A percentile compares a stretch with the other conserved stretches of the same genome.
phyloP scores from a whole-genome alignment of 768 basidiomycete genomes.

The Omphalotus guepiniiformis region DNA sequence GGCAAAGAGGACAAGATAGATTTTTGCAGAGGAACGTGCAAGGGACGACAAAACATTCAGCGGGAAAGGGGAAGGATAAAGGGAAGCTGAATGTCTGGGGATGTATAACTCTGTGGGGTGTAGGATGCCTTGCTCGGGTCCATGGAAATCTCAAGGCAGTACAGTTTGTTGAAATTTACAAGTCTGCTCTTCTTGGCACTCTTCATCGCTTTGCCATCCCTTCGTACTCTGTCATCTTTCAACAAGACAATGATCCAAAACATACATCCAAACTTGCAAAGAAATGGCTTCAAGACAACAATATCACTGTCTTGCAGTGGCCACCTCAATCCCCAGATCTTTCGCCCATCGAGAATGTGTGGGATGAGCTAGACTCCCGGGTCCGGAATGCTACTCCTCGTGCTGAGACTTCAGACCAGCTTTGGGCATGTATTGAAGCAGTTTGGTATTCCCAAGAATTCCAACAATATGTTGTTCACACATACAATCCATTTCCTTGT shows the following conservation, averaged over 20 bases:
- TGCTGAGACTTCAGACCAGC: slow-evolving; percentile 11
- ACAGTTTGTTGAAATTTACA: background rate
- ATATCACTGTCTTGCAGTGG: slow-evolving; percentile 26
- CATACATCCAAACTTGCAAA: slow-evolving; percentile 24
- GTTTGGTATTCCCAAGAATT: slow-evolving; percentile 7
- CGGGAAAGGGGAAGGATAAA: background rate
- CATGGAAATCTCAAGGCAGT: background rate
- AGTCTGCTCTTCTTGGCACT: background rate
- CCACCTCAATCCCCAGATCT: slow-evolving; percentile 22
- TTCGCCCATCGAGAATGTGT: slow-evolving; percentile 23
- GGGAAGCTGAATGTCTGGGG: background rate
- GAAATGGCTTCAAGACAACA: slow-evolving; percentile 26
- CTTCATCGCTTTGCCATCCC: background rate
- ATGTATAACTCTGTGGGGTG: background rate
- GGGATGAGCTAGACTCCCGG: slow-evolving; percentile 15
- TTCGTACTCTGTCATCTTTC: slow-evolving; percentile 20
- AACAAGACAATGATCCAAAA: slow-evolving; percentile 36
- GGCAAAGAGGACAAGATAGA: background rate
- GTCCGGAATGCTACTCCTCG: background rate
- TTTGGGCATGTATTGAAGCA: slow-evolving; percentile 7
- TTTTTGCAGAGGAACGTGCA: background rate
- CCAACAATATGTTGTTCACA: background rate
- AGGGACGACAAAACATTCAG: background rate
- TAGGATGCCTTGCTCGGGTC: background rate
- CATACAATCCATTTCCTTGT: slow-evolving; percentile 8